Conservation (phyloP, 2,329 filamentous ascomycete genomes). For the Nemania sp. region DNA sequence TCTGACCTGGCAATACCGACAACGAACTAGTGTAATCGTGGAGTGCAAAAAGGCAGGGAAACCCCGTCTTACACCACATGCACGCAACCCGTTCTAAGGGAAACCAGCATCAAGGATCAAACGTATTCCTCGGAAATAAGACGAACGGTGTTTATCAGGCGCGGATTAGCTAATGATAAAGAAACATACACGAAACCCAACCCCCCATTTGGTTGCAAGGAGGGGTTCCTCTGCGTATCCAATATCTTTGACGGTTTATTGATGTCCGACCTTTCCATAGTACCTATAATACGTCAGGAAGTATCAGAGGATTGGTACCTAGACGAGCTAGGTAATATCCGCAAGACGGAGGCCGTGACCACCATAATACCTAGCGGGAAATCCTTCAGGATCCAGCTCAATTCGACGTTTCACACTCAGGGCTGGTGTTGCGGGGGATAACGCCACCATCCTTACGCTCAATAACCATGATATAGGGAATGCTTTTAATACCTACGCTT, state of each 20-base stretch:
- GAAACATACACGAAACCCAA: background rate
- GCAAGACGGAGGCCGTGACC: background rate
- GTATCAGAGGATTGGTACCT: background rate
- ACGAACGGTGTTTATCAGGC: background rate
- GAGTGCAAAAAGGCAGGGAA: too few relatives aligned
- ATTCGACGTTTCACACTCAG: conserved; percentile 8
- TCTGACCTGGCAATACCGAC: background rate
- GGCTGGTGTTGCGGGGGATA: conserved; percentile 20
- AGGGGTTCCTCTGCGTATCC: background rate
- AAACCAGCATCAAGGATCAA: too few relatives aligned
- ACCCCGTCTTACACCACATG: too few relatives aligned
- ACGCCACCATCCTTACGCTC: conserved; percentile 11
- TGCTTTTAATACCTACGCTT: background rate
- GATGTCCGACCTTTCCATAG: background rate
- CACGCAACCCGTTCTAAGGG: too few relatives aligned
- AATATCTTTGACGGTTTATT: too few relatives aligned
- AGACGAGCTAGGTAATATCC: too few relatives aligned
- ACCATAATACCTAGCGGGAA: background rate
- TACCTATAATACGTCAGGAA: background rate
- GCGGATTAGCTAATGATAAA: background rate
- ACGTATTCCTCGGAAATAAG: too few relatives aligned
- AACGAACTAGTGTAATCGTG: too few relatives aligned
- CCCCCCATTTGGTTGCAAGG: too few relatives aligned
- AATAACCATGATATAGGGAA: background rate
- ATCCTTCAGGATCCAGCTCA: conserved; percentile 25